phyloP scores from a whole-genome alignment of 768 basidiomycete species.

The Lentinula edodes region DNA sequence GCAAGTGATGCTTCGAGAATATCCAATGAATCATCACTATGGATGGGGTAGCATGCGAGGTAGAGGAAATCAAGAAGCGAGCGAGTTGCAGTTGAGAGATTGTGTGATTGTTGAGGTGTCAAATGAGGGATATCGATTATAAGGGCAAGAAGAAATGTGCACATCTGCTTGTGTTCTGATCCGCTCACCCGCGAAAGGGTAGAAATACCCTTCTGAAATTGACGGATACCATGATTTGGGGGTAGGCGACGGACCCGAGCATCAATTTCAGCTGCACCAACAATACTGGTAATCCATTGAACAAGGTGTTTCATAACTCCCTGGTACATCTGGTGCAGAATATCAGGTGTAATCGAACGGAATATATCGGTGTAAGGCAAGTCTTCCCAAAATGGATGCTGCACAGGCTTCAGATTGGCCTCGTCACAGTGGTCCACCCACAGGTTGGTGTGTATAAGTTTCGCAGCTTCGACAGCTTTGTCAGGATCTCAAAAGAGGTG shows the following conservation, averaged over 20 bases:
- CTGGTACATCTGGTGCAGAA: constrained; percentile 22
- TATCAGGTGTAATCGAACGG: constrained; percentile 15
- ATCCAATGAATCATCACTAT: constrained; percentile 16
- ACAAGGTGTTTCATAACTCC: constrained; percentile 7
- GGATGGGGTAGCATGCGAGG: too few species aligned
- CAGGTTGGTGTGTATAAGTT: too few species aligned
- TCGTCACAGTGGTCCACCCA: too few species aligned
- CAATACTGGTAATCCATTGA: too few species aligned
- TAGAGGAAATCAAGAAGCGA: constrained; percentile 33
- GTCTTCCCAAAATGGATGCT: constrained; percentile 19
- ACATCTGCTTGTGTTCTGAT: constrained; percentile 20
- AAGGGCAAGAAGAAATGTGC: constrained; percentile 15
- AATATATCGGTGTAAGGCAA: constrained; percentile 18
- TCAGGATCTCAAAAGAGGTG: too few species aligned
- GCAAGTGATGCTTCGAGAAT: constrained; percentile 15
- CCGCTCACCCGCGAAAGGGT: constrained; percentile 20
- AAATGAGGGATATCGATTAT: constrained; percentile 17
- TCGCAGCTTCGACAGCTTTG: not conserved
- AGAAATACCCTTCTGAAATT: constrained; percentile 24
- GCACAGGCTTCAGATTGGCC: constrained; percentile 16
- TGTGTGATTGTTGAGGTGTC: too few species aligned
- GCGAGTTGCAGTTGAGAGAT: too few species aligned
- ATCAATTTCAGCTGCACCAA: too few species aligned
- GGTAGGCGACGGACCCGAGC: too few species aligned
- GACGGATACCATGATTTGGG: constrained; percentile 20